phyloP scores from a whole-genome alignment of 78 protist species.

The Emiliania huxleyi region DNA sequence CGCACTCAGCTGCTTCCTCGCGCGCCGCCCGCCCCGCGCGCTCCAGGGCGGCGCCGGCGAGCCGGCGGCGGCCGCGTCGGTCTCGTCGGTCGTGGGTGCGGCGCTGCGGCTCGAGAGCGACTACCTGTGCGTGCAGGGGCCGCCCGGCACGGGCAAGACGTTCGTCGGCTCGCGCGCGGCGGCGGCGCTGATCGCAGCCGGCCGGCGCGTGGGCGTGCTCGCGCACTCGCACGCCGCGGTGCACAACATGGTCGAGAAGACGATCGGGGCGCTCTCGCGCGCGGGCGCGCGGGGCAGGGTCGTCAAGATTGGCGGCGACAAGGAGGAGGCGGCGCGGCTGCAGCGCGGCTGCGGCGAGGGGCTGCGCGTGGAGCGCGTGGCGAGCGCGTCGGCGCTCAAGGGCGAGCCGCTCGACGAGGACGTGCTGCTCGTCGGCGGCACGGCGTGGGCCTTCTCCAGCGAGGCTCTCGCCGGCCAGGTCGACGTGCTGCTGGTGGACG shows the following conservation, averaged over 20 bases:
- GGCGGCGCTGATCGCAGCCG: background rate
- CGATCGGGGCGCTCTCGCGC: background rate
- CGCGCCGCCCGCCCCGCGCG: background rate
- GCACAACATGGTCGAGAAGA: background rate
- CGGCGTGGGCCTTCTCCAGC: background rate
- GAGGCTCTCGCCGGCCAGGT: background rate
- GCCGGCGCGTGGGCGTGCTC: background rate
- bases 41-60: background rate
- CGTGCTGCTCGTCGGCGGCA: background rate
- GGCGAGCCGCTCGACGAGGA: background rate
- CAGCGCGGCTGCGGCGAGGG: background rate
- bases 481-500: background rate
- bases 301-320: background rate
- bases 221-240: background rate
- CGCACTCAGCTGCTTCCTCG: background rate
- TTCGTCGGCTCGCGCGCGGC: background rate
- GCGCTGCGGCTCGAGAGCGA: background rate
- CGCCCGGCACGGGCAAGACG: conserved; percentile 23
- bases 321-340: background rate
- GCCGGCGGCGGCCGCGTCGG: background rate
- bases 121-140: background rate
- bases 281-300: background rate
- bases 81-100: background rate
- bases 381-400: background rate
- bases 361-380: background rate